Conservation (phyloP, 192 early-diverging fungal genomes). For the Phlyctochytrium bullatum region DNA sequence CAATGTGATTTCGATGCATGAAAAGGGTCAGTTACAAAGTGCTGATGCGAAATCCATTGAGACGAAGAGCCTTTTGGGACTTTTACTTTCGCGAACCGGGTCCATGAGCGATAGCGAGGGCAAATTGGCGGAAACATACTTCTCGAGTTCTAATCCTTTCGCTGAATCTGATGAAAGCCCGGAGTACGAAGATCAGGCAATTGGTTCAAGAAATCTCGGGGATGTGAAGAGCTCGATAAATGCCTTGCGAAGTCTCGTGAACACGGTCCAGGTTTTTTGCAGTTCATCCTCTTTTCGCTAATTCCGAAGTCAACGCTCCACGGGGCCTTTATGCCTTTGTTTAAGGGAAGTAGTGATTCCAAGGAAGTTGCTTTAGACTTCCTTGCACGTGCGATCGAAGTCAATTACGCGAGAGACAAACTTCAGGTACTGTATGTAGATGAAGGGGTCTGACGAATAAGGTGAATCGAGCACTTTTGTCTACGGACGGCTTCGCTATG, state of each 20-base stretch:
- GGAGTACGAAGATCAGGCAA: constrained; percentile 29
- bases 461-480: constrained; percentile 68
- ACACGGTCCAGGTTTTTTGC: constrained; percentile 43
- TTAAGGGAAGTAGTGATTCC: constrained; percentile 60
- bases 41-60: constrained; percentile 56
- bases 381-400: constrained; percentile 58
- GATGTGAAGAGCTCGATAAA: constrained; percentile 41
- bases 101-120: constrained; percentile 45
- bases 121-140: constrained; percentile 37
- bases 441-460: constrained; percentile 14
- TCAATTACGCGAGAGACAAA: constrained; percentile 69
- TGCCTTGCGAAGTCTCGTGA: constrained; percentile 30
- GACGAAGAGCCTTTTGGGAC: constrained; percentile 68
- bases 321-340: constrained; percentile 49
- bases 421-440: constrained; percentile 66
- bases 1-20: constrained; percentile 36
- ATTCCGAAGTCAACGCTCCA: constrained; percentile 33
- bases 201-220: constrained; percentile 48
- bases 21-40: constrained; percentile 58
- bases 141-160: constrained; percentile 38
- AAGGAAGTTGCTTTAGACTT: constrained; percentile 64
- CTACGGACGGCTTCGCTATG: constrained; percentile 83
- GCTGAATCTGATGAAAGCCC: constrained; percentile 12
- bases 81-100: constrained; percentile 54
- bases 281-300: too few relatives aligned